Evolutionary conservation across 176 grass and related monocot species (phyloP).

Genomic region (Oryza meridionalis): DNA sequence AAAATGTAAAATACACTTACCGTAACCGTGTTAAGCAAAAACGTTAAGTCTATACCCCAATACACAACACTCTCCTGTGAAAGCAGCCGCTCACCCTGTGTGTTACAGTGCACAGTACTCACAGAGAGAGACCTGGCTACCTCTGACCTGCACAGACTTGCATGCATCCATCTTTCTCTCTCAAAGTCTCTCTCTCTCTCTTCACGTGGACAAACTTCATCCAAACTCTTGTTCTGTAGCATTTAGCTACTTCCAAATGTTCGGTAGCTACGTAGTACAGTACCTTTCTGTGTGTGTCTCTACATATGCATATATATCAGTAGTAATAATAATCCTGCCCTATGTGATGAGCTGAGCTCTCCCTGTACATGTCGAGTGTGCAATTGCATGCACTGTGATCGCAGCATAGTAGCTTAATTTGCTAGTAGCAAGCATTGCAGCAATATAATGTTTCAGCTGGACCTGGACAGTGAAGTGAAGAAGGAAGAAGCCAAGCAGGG

Average conservation of each 20-base stretch:
- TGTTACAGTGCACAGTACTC: constrained; percentile 5
- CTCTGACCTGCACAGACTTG: constrained; percentile 41
- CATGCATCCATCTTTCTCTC: constrained; percentile 8
- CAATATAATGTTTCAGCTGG: background rate
- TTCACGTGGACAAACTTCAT: constrained; percentile 44
- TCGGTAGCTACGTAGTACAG: constrained; percentile 1
- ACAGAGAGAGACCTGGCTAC: constrained; percentile 14
- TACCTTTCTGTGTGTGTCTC: constrained; percentile 32
- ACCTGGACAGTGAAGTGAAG: constrained; percentile 34
- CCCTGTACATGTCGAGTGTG: background rate
- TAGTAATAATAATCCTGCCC: background rate
- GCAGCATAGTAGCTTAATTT: background rate
- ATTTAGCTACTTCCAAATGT: constrained; percentile 49
- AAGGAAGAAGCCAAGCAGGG: constrained; percentile 40
- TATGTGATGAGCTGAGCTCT: constrained; percentile 6
- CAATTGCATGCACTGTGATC: background rate
- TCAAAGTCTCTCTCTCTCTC: constrained; percentile 12
- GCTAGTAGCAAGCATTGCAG: background rate
- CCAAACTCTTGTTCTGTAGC: constrained; percentile 51
- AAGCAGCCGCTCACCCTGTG: constrained; percentile 2
- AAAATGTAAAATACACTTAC: no score
- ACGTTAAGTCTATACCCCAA: background rate
- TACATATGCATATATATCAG: constrained; percentile 16
- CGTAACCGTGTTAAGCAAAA: background rate
- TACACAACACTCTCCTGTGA: background rate